A percentile compares a stretch with the other conserved stretches of the same genome.
Evolutionary conservation across 164 flowering plant genomes (phyloP).

Genomic region (Stephania cephalantha): DNA sequence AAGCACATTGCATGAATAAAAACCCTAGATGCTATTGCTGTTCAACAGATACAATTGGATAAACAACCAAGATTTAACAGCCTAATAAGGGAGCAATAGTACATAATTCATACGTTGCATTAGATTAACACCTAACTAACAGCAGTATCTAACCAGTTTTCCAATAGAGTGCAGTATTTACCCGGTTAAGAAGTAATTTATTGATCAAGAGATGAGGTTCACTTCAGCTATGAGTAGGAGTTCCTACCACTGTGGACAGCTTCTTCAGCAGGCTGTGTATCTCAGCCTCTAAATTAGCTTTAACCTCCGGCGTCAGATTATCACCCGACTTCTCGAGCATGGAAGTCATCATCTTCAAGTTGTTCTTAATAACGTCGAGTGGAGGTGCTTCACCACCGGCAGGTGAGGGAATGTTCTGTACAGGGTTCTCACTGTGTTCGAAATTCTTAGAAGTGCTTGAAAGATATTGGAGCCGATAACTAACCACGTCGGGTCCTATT

Average conservation of each 20-base stretch:
- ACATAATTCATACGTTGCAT: background rate
- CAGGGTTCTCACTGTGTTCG: conserved; percentile 8
- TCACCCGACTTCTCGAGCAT: conserved; percentile 63
- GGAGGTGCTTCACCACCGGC: conserved; percentile 36
- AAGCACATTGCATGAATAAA: background rate
- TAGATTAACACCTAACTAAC: background rate
- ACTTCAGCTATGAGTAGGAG: conserved; percentile 23
- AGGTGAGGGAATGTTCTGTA: background rate
- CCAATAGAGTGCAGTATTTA: background rate
- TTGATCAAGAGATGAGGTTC: background rate
- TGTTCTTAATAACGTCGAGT: conserved; percentile 41
- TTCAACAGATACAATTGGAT: background rate
- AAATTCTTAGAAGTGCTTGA: conserved; percentile 16
- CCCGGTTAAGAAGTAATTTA: background rate
- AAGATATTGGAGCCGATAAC: conserved; percentile 31
- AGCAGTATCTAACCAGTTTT: background rate
- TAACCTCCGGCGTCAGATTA: conserved; percentile 53
- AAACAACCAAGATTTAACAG: background rate
- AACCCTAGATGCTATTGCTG: background rate
- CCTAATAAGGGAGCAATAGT: background rate
- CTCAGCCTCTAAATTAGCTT: conserved; percentile 53
- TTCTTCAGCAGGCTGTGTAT: conserved; percentile 57
- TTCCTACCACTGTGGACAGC: conserved; percentile 42
- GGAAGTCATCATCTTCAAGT: conserved; percentile 68
- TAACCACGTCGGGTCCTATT: conserved; percentile 36